Percentiles rank a stretch among this genome's conserved stretches.
phyloP scores from a whole-genome alignment of 2,329 filamentous ascomycete species.

The Gaeumannomyces tritici region DNA sequence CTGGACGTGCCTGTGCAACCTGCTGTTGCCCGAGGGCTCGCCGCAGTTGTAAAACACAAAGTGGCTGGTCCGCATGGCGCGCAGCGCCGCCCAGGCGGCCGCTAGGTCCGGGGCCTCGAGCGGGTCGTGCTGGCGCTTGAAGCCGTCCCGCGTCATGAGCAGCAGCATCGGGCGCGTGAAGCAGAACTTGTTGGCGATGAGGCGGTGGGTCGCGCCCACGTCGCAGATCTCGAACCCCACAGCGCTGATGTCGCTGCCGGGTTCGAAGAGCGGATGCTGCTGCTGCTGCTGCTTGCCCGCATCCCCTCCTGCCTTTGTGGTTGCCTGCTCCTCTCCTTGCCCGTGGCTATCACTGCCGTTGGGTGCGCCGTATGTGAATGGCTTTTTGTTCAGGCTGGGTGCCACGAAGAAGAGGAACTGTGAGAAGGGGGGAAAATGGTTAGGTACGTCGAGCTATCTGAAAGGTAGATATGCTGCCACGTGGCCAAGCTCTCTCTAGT shows the following conservation, averaged over 20 bases:
- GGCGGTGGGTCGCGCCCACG: conserved; percentile 30
- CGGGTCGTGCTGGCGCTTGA: conserved; percentile 31
- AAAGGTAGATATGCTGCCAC: too few species aligned
- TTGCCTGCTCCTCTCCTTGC: not conserved
- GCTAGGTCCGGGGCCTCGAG: conserved; percentile 24
- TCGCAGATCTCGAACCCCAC: conserved; percentile 28
- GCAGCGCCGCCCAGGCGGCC: conserved; percentile 25
- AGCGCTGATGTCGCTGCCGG: conserved; percentile 31
- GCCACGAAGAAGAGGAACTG: conserved; percentile 12
- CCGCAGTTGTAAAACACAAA: conserved; percentile 36
- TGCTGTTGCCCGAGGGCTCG: conserved; percentile 27
- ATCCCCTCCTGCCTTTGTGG: not conserved
- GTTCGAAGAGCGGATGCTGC: conserved; percentile 6
- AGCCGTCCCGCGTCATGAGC: conserved; percentile 35
- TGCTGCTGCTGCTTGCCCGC: not conserved
- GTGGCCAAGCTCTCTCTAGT: too few species aligned
- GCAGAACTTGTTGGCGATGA: conserved; percentile 38
- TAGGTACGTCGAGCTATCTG: not conserved
- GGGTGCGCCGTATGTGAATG: conserved; percentile 4
- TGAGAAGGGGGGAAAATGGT: not conserved
- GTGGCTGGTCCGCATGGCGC: conserved; percentile 13
- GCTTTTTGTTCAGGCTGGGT: conserved; percentile 5
- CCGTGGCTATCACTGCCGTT: conserved; percentile 8
- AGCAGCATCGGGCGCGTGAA: conserved; percentile 36
- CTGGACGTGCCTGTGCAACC: conserved; percentile 35